Percentiles rank a stretch among this genome's conserved stretches.
phyloP scores from a whole-genome alignment of 78 protist species.

The Dictyostelium capitatum region DNA sequence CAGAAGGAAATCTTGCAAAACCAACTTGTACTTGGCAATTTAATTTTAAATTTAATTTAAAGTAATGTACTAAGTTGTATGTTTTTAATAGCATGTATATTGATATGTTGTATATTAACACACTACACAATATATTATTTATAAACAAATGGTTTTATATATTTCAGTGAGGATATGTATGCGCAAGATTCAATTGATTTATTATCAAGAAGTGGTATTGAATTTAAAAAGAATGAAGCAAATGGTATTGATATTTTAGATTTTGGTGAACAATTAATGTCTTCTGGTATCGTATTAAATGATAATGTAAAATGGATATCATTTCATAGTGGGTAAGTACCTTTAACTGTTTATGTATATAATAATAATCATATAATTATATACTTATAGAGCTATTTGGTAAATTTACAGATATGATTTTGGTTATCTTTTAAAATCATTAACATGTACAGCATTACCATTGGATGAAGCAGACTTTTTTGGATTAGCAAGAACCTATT shows the following conservation, averaged over 20 bases:
- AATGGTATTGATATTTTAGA: slow-evolving; percentile 92
- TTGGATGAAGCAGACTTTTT: slow-evolving; percentile 93
- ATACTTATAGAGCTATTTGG: not conserved
- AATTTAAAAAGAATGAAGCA: slow-evolving; percentile 89
- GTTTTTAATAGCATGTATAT: not conserved
- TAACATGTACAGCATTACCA: slow-evolving; percentile 95
- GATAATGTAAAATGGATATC: slow-evolving; percentile 91
- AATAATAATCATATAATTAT: not conserved
- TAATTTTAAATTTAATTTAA: slow-evolving; percentile 96
- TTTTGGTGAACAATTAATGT: slow-evolving; percentile 94
- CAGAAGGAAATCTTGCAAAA: slow-evolving; percentile 91
- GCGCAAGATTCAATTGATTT: slow-evolving; percentile 98
- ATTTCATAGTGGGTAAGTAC: slow-evolving; percentile 91
- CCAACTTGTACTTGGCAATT: slow-evolving; percentile 98
- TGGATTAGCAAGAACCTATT: slow-evolving; percentile 85
- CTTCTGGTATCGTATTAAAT: slow-evolving; percentile 92
- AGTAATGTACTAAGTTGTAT: slow-evolving; percentile 10
- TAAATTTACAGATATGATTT: slow-evolving; percentile 56
- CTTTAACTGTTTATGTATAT: not conserved
- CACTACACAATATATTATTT: not conserved
- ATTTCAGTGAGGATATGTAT: slow-evolving; percentile 90
- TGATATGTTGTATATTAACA: not conserved
- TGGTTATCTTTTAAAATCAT: slow-evolving; percentile 83
- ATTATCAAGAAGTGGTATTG: slow-evolving; percentile 95
- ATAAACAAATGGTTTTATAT: not conserved